Evolutionary conservation across 257 asterid species (phyloP).

Genomic region (Nyctanthes arbortristis): DNA sequence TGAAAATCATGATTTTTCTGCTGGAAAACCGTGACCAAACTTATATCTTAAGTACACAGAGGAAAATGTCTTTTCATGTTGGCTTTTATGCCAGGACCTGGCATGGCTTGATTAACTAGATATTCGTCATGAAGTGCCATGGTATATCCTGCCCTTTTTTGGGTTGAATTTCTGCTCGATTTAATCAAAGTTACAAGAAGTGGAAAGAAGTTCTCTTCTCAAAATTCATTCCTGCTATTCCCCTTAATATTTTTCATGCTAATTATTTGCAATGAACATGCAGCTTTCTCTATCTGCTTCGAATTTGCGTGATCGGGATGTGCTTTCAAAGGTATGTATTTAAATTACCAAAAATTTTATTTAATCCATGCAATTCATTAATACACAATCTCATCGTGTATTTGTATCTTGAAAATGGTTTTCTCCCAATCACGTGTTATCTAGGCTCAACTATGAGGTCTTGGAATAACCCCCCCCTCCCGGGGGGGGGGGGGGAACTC

Average conservation of each 20-base stretch:
- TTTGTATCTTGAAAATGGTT: conserved; percentile 1
- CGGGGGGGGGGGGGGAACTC: no score
- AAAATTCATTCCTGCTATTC: conserved; percentile 6
- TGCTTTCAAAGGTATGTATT: conserved; percentile 89
- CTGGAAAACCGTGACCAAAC: not conserved
- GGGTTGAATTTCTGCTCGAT: conserved; percentile 11
- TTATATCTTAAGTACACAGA: not conserved
- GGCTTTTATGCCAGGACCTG: conserved; percentile 6
- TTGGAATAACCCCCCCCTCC: no score
- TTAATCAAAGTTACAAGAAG: conserved; percentile 7
- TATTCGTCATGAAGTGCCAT: not conserved
- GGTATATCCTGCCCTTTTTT: conserved; percentile 7
- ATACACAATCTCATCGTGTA: conserved; percentile 4
- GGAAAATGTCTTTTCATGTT: not conserved
- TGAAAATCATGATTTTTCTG: not conserved
- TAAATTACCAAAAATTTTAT: conserved; percentile 6
- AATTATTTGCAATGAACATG: conserved; percentile 31
- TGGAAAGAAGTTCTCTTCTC: conserved; percentile 7
- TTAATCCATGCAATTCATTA: not conserved
- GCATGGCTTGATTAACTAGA: conserved; percentile 1
- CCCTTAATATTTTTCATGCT: conserved; percentile 17
- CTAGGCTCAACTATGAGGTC: no score
- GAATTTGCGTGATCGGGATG: conserved; percentile 82
- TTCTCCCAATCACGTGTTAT: not conserved
- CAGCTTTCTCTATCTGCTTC: conserved; percentile 93